A percentile compares a stretch with the other conserved stretches of the same genome.
Conservation (phyloP, 2,329 filamentous ascomycete species). For the Colletotrichum phormii region DNA sequence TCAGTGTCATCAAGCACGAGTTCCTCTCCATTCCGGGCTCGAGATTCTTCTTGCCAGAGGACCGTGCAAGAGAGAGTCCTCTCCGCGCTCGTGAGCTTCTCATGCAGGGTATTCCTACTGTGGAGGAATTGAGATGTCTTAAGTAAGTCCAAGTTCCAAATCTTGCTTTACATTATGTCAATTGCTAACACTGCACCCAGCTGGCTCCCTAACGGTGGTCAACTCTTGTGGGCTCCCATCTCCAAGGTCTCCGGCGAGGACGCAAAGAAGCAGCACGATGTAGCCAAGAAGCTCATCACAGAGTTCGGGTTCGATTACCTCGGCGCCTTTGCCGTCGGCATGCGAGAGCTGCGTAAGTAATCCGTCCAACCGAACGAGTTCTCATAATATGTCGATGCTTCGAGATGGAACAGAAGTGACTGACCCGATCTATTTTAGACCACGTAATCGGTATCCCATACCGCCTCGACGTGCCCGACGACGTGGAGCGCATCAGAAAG, state of each 20-base stretch:
- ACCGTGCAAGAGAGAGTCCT: slow-evolving; percentile 46
- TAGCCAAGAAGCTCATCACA: slow-evolving; percentile 42
- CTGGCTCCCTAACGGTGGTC: slow-evolving; percentile 52
- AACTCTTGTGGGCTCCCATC: slow-evolving; percentile 53
- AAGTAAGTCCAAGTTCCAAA: slow-evolving; percentile 40
- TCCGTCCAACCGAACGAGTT: too few species aligned
- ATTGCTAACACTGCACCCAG: slow-evolving; percentile 52
- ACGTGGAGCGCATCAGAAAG: slow-evolving; percentile 43
- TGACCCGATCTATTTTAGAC: slow-evolving; percentile 39
- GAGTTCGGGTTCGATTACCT: slow-evolving; percentile 46
- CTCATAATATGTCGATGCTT: background rate
- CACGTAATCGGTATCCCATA: slow-evolving; percentile 66
- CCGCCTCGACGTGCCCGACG: slow-evolving; percentile 54
- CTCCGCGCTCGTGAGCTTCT: slow-evolving; percentile 40
- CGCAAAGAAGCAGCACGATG: slow-evolving; percentile 47
- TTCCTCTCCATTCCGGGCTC: slow-evolving; percentile 48
- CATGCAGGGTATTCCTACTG: slow-evolving; percentile 49
- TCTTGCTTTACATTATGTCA: slow-evolving; percentile 49
- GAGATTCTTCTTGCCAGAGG: slow-evolving; percentile 49
- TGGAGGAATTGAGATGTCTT: slow-evolving; percentile 53
- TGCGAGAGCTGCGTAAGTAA: slow-evolving; percentile 42
- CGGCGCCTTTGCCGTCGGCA: slow-evolving; percentile 45
- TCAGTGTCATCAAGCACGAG: slow-evolving; percentile 47
- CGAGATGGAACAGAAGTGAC: background rate
- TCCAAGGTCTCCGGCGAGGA: slow-evolving; percentile 48